Evolutionary conservation across 2,329 filamentous ascomycete genomes (phyloP).

Genomic region (Exophiala alcalophila): DNA sequence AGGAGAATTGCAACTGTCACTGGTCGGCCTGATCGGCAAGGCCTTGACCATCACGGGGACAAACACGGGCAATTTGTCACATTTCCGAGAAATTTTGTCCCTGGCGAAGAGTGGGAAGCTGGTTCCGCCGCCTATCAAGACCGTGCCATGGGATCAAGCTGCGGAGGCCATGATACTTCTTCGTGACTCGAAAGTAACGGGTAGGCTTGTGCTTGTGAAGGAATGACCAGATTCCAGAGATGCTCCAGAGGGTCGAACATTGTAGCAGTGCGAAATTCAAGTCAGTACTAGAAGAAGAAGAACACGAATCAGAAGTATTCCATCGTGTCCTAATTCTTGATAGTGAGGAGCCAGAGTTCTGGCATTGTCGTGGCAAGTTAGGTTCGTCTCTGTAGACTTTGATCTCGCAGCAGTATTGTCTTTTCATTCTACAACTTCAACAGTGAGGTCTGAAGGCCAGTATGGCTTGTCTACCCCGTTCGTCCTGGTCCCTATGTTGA

Average conservation of each 20-base stretch:
- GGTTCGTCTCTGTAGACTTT: too few species aligned
- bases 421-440: conserved; percentile 19
- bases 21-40: conserved; percentile 12
- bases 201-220: conserved; percentile 21
- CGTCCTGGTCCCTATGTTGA: conserved; percentile 48
- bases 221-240: too few species aligned
- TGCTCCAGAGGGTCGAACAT: too few species aligned
- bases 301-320: too few species aligned
- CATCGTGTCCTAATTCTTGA: too few species aligned
- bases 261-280: too few species aligned
- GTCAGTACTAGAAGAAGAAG: too few species aligned
- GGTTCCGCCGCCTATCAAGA: conserved; percentile 10
- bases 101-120: conserved; percentile 17
- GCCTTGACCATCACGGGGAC: conserved; percentile 14
- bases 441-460: conserved; percentile 44
- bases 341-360: too few species aligned
- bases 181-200: conserved; percentile 16
- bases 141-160: conserved; percentile 13
- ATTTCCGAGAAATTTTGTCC: conserved; percentile 10
- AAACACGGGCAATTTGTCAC: conserved; percentile 13
- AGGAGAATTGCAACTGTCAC: conserved; percentile 17
- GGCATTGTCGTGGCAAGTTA: too few species aligned
- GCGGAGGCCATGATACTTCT: conserved; percentile 20
- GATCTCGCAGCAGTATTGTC: too few species aligned
- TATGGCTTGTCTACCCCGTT: conserved; percentile 49